Conservation (phyloP, 768 basidiomycete species). For the Gelatoporia subvermispora region DNA sequence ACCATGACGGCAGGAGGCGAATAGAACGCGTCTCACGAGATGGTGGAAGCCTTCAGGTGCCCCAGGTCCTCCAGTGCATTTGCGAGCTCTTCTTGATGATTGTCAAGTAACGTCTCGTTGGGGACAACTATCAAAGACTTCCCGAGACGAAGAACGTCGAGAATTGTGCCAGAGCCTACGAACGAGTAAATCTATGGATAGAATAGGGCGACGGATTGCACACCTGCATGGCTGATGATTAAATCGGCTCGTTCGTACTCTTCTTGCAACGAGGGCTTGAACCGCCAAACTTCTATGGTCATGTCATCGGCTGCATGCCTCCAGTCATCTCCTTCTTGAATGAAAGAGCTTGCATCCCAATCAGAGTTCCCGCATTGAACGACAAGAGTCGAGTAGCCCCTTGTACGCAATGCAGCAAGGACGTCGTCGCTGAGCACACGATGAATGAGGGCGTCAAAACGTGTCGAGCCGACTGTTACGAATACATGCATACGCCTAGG, state of each 20-base stretch:
- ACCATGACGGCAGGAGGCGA: neutral
- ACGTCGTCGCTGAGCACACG: conserved; percentile 53
- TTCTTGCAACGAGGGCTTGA: conserved; percentile 65
- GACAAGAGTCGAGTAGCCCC: conserved; percentile 56
- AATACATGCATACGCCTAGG: conserved; percentile 38
- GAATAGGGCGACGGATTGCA: neutral
- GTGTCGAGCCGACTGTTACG: conserved; percentile 87
- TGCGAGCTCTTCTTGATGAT: conserved; percentile 91
- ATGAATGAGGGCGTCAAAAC: conserved; percentile 72
- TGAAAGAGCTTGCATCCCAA: conserved; percentile 32
- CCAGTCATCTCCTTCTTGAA: conserved; percentile 19
- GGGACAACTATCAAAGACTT: conserved; percentile 85
- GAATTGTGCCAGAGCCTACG: conserved; percentile 89
- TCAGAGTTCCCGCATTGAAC: conserved; percentile 78
- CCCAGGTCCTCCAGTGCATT: conserved; percentile 52
- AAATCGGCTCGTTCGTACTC: conserved; percentile 66
- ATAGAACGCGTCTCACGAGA: conserved; percentile 43
- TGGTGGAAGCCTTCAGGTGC: conserved; percentile 52
- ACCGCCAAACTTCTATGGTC: conserved; percentile 62
- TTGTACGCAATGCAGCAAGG: conserved; percentile 44
- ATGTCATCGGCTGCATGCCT: conserved; percentile 19
- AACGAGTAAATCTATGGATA: neutral
- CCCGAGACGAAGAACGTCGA: conserved; percentile 73
- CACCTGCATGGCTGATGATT: conserved; percentile 93
- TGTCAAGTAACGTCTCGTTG: conserved; percentile 83